Conservation (phyloP, 75 land plant genomes). For the Adiantum capillusveneris region DNA sequence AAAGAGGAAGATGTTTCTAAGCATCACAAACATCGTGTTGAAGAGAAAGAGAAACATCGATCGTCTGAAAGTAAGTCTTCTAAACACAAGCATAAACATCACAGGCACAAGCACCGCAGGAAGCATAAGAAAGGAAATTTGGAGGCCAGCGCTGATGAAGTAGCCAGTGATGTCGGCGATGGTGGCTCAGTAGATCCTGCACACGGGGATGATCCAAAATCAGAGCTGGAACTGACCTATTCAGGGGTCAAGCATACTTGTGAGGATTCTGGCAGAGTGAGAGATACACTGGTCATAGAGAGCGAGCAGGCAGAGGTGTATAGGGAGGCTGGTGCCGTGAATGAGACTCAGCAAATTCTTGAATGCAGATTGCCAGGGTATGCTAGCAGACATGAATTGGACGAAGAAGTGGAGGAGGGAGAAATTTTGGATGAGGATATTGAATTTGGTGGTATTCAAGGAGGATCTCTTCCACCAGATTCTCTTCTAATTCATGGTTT, state of each 20-base stretch:
- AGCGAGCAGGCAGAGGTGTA: not conserved
- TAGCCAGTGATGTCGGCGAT: not conserved
- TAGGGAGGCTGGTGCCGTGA: not conserved
- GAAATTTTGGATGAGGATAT: slow-evolving; percentile 46
- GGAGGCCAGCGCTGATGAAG: not conserved
- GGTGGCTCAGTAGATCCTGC: too few relatives aligned
- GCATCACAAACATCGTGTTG: too few relatives aligned
- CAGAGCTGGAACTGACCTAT: not conserved
- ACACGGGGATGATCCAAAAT: not conserved
- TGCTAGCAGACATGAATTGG: too few relatives aligned
- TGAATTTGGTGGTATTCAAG: too few relatives aligned
- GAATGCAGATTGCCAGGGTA: not conserved
- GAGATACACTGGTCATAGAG: too few relatives aligned
- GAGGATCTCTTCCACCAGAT: too few relatives aligned
- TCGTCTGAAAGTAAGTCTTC: not conserved
- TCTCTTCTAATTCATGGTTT: too few relatives aligned
- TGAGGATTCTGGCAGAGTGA: too few relatives aligned
- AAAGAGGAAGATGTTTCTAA: too few relatives aligned
- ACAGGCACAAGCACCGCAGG: slow-evolving; percentile 19
- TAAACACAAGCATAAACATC: slow-evolving; percentile 20
- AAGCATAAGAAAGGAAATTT: slow-evolving; percentile 5
- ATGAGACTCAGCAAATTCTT: not conserved
- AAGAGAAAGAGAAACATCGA: too few relatives aligned
- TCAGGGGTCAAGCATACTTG: too few relatives aligned
- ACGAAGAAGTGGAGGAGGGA: slow-evolving; percentile 24